Percentiles rank a stretch among this genome's conserved stretches.
Conservation (phyloP, 2,329 filamentous ascomycete species). For the Nemania diffusa region DNA sequence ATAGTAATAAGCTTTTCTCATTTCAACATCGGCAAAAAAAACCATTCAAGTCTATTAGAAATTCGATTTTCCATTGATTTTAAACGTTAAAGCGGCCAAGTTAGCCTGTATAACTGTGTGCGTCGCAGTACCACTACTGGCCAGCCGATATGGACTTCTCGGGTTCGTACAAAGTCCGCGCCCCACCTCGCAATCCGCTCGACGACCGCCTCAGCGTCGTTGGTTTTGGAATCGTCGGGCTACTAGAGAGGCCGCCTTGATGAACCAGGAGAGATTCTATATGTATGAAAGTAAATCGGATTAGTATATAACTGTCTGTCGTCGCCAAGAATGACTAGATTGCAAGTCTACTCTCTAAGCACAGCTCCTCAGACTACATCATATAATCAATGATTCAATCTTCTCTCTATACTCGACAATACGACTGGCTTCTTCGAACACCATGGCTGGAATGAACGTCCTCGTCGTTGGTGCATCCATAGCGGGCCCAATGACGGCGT, state of each 20-base stretch:
- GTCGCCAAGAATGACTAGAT: neutral
- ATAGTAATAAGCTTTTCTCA: too few species aligned
- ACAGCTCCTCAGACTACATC: neutral
- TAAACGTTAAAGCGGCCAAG: too few species aligned
- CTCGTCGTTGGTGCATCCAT: constrained; percentile 35
- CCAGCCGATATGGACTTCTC: constrained; percentile 17
- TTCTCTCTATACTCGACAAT: neutral
- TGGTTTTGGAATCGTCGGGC: neutral
- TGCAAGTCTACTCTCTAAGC: neutral
- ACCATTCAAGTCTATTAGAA: too few species aligned
- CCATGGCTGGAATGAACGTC: constrained; percentile 22
- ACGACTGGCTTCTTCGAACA: neutral
- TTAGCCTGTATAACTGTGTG: too few species aligned
- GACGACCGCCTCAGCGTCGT: constrained; percentile 1
- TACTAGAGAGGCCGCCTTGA: neutral
- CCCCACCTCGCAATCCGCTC: constrained; percentile 15
- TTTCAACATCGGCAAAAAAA: too few species aligned
- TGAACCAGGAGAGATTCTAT: neutral
- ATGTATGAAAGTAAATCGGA: neutral
- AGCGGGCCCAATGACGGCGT: constrained; percentile 42
- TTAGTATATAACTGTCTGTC: constrained; percentile 9
- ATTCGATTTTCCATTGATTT: too few species aligned
- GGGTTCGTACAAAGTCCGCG: constrained; percentile 9
- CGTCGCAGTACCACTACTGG: too few species aligned
- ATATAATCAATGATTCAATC: neutral